Evolutionary conservation across 2,329 filamentous ascomycete species (phyloP), one percentile per base, ranked within the genome.

Genomic region (Magnaporthiopsis poae): DNA sequence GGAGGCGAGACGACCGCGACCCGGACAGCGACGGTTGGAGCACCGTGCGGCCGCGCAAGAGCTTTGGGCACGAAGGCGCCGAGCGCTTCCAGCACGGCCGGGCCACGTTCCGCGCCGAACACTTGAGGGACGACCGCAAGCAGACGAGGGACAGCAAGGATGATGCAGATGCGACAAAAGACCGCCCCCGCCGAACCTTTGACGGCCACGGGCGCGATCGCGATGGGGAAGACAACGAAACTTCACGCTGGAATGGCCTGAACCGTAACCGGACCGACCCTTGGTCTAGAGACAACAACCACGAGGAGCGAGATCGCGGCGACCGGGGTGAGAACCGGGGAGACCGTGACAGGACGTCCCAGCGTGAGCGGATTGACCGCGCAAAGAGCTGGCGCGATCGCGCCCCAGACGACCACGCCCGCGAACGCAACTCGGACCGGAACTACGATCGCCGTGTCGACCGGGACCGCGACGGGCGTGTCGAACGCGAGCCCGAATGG

Each of bases 401-500:
- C 39, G 78, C 82, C 56, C 75, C 73, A 3, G 78, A 82, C 35
- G 76, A 76, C 52, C 72, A 68, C 56, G 70, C 77, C 69, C 70
- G 79, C 60, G 80, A 80, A 29, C 77, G 78, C 35, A 77, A 80
- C 62, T 80, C 84, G 64, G 89, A 91, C 71, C 88, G 88, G 80
- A 80, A 80, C 66, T 79, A 76, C 59, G 84, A 81, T 69, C 77
- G 77, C 69, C 80, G 82, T 67, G 86, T 85, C 82, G 84, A 86
- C 68, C 80, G 84, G 67, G 83, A 80, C 61, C 75, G 76, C 62
- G 80, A 87, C 33, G 82, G 82, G 46, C 84, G 85, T 67, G 79
- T 84, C 70, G 92, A 96, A 74, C 88, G 90, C 70, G 91, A 96
- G 64, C 93, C 94, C 5, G 93, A 96, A 77, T 96, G 93, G 94